Percentiles rank a stretch among this genome's conserved stretches.
phyloP scores from a whole-genome alignment of 768 basidiomycete species.

The Lentinula detonsa region DNA sequence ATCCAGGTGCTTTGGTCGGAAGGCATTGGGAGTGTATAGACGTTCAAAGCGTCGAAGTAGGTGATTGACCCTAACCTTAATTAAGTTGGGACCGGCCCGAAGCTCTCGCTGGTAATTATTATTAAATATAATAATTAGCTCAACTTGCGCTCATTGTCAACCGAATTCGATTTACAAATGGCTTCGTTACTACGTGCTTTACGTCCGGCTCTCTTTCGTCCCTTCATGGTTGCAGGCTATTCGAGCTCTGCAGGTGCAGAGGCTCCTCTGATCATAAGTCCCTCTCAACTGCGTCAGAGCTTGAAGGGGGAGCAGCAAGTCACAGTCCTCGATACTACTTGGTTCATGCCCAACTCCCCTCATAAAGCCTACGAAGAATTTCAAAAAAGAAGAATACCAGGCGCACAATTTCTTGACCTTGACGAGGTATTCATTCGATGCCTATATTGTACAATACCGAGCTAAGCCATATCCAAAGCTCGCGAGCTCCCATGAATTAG shows the following conservation, averaged over 20 bases:
- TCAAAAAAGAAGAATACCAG: slow-evolving; percentile 56
- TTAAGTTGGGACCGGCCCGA: background rate
- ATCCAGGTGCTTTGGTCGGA: slow-evolving; percentile 97
- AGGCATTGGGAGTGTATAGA: slow-evolving; percentile 53
- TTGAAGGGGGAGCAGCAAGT: slow-evolving; percentile 28
- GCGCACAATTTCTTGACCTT: slow-evolving; percentile 71
- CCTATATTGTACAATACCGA: background rate
- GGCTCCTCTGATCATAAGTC: slow-evolving; percentile 48
- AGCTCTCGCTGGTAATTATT: background rate
- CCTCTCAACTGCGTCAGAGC: slow-evolving; percentile 37
- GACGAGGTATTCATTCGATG: slow-evolving; percentile 41
- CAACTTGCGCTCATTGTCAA: background rate
- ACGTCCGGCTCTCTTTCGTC: background rate
- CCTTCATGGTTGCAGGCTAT: slow-evolving; percentile 14
- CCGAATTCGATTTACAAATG: background rate
- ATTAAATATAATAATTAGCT: background rate
- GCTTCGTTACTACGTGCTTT: background rate
- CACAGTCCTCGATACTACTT: slow-evolving; percentile 68
- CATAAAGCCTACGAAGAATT: slow-evolving; percentile 72
- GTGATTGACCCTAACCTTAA: background rate
- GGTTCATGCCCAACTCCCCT: slow-evolving; percentile 91
- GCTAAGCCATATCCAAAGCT: slow-evolving; percentile 18
- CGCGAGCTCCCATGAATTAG: slow-evolving; percentile 66
- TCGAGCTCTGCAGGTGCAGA: slow-evolving; percentile 29
- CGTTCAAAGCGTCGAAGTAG: background rate